Evolutionary conservation across 129 eudicot genomes (phyloP).

Genomic region (Flaveria trinervia): DNA sequence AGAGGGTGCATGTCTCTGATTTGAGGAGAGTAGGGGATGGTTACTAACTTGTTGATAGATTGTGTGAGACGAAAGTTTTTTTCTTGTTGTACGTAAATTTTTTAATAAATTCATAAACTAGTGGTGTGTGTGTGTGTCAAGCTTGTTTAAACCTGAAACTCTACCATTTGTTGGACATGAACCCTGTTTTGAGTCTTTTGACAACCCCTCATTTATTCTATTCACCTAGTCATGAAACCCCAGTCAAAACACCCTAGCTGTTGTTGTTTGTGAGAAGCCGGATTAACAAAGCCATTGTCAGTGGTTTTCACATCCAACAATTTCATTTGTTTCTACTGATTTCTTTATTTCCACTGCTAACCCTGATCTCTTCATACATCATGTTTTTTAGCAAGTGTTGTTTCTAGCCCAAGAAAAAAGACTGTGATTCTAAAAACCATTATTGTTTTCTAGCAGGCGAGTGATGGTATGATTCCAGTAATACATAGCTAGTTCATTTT

Average conservation of each 20-base stretch:
- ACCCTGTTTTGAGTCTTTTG: not conserved
- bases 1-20: not conserved
- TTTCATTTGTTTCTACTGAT: not conserved
- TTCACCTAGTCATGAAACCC: not conserved
- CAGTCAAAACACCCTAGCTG: not conserved
- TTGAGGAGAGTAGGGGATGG: slow-evolving; percentile 13
- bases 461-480: not conserved
- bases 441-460: not conserved
- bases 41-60: slow-evolving; percentile 13
- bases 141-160: slow-evolving; percentile 7
- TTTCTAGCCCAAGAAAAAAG: not conserved
- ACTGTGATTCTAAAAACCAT: not conserved
- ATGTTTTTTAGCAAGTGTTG: not conserved
- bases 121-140: not conserved
- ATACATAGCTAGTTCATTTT: not conserved
- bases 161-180: not conserved
- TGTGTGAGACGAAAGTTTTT: not conserved
- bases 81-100: not conserved
- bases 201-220: not conserved
- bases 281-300: not conserved
- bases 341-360: not conserved
- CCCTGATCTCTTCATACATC: not conserved
- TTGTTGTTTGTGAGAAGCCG: not conserved
- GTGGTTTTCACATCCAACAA: not conserved
- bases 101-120: not conserved